A percentile compares a stretch with the other conserved stretches of the same genome.
phyloP scores from a whole-genome alignment of 305 asterid genomes.

The Rubia peregrina region DNA sequence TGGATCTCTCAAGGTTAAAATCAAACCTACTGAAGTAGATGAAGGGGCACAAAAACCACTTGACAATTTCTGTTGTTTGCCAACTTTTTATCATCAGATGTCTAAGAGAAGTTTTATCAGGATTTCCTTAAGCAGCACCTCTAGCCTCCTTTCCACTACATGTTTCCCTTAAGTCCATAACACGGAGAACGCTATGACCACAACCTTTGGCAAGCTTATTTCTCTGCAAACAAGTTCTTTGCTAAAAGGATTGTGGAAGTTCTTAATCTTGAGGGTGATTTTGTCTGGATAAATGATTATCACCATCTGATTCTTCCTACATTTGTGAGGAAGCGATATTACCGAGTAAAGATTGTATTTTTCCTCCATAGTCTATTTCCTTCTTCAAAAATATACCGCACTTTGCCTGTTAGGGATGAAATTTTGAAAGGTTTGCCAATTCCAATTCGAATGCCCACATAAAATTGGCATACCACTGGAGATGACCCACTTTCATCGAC shows the following conservation, averaged over 20 bases:
- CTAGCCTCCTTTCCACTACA: conserved; percentile 95
- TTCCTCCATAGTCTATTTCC: conserved; percentile 94
- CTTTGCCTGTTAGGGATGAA: conserved; percentile 84
- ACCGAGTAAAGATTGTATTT: conserved; percentile 73
- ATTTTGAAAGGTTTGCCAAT: conserved; percentile 69
- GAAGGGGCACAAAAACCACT: conserved; percentile 65
- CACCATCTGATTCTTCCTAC: conserved; percentile 90
- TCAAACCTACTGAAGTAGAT: conserved; percentile 67
- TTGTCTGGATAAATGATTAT: conserved; percentile 85
- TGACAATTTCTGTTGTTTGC: conserved; percentile 74
- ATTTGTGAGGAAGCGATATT: conserved; percentile 66
- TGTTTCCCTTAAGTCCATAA: conserved; percentile 81
- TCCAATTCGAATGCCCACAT: too few species aligned
- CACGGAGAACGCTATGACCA: conserved; percentile 84
- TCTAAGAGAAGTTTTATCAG: conserved; percentile 56
- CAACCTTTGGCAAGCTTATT: conserved; percentile 80
- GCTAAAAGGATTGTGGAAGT: conserved; percentile 81
- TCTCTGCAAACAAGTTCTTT: conserved; percentile 67
- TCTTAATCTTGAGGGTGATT: conserved; percentile 76
- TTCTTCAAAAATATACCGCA: conserved; percentile 85
- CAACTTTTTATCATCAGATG: conserved; percentile 68
- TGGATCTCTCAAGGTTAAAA: conserved; percentile 71
- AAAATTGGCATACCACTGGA: too few species aligned
- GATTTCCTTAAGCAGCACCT: conserved; percentile 83
- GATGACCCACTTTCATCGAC: too few species aligned